Evolutionary conservation across 108 stramenopile genomes (phyloP), one percentile per base, ranked within the genome.

Genomic region (Fragilaria crotonensis): DNA sequence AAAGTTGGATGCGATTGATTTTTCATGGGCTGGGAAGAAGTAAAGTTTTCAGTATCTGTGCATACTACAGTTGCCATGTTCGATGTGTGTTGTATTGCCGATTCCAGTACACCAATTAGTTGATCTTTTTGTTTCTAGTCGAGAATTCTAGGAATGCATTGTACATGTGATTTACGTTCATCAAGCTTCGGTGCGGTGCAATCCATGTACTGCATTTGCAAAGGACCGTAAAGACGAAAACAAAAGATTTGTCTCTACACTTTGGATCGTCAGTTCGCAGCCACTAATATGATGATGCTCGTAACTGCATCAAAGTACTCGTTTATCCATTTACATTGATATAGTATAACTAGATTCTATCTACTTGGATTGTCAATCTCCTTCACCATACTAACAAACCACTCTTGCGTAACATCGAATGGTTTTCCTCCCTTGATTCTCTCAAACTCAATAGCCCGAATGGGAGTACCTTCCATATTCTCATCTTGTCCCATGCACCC

Each of bases 401-500:
- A 94, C 21, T 63, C 64, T 30, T 71, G 62, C 7, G 61, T 55
- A 26, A 73, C 67, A 67, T 89, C 67, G 60, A 94, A 94, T 0
- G 75, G 76, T 73, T 95, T 95, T 23, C 79, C 81, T 48, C 94
- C 94, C 72, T 92, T 95, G 76, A 95, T 84, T 45, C 94, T 80
- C 58, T 82, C 79, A 50, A 95, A 95, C 63, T 91, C 94, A 72
- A 95, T 92, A 18, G 87, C 83, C 45, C 93, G 80, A 49, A 94
- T 83, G 32, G 87, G 87, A 7, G 19, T 55, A n/a, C 84, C 86
- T 52, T 72, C 81, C 67, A 69, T 82, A 5, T 90, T 87, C 62
- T 95, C 94, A 49, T 95, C 94, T 75, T 92, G 74, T 49, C 94
- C 94, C 84, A 92, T 91, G 71, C 88, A 89, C 51, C 94, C 94